Evolutionary conservation across 2,329 filamentous ascomycete species (phyloP).

Genomic region (Fusarium newnesense): DNA sequence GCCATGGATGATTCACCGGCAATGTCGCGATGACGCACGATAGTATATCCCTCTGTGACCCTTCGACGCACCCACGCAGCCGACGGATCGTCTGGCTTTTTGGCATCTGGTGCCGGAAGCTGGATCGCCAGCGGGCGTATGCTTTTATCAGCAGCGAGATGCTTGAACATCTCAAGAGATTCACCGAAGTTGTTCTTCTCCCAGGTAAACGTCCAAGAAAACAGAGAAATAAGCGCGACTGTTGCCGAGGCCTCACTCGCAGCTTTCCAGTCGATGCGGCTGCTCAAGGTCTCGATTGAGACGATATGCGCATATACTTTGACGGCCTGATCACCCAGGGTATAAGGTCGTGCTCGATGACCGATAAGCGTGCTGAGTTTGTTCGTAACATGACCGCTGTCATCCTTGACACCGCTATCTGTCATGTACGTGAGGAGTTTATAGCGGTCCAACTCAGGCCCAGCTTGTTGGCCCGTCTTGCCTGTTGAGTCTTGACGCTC

Average conservation of each 20-base stretch:
- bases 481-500: neutral
- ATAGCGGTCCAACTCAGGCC: neutral
- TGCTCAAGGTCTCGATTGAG: neutral
- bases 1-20: neutral
- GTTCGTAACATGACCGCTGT: neutral
- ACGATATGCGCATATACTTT: neutral
- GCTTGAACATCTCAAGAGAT: neutral
- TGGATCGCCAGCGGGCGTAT: neutral
- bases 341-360: neutral
- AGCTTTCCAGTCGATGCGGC: neutral
- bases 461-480: accelerated
- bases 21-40: neutral
- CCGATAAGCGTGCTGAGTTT: neutral
- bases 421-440: neutral
- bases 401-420: neutral
- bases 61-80: neutral
- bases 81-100: neutral
- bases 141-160: neutral
- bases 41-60: neutral
- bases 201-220: neutral
- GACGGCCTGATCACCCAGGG: neutral
- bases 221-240: neutral
- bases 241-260: neutral
- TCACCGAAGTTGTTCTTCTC: neutral
- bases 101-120: neutral